These are phyloP conservation scores for Glycine tomentella DNA, from an alignment of 306 rosid genomes.

Conservation along the genomic window DNA sequence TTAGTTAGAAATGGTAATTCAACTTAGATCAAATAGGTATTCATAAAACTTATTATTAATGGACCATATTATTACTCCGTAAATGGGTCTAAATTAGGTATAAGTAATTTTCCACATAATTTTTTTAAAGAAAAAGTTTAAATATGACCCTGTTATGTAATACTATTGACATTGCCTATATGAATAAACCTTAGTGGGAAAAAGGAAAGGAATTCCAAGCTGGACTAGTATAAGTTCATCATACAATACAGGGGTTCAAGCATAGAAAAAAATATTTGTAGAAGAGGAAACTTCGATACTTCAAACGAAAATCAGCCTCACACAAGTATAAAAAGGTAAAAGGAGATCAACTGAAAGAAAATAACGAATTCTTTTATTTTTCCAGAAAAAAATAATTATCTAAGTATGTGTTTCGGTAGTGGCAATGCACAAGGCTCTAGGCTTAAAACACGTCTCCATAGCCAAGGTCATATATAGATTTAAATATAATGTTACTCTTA, in stretches of 20 bases:
- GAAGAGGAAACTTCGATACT: too few relatives aligned
- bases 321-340: too few relatives aligned
- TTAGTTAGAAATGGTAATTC: too few relatives aligned
- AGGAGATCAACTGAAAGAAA: too few relatives aligned
- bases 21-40: neutral
- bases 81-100: neutral
- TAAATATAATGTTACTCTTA: slow-evolving; percentile 19
- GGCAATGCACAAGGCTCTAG: slow-evolving; percentile 55
- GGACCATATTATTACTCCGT: neutral
- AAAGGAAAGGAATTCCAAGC: too few relatives aligned
- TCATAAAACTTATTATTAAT: neutral
- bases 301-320: too few relatives aligned
- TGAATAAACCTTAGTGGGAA: too few relatives aligned
- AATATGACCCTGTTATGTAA: neutral
- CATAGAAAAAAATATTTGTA: too few relatives aligned
- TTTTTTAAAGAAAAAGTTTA: neutral
- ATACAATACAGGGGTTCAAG: too few relatives aligned
- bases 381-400: neutral
- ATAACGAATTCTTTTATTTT: neutral
- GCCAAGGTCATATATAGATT: neutral
- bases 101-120: neutral
- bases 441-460: slow-evolving; percentile 45
- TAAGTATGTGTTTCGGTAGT: neutral
- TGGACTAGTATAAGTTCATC: too few relatives aligned
- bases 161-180: too few relatives aligned